Evolutionary conservation across 108 stramenopile genomes (phyloP).

Genomic region (Skeletonema menzelii): DNA sequence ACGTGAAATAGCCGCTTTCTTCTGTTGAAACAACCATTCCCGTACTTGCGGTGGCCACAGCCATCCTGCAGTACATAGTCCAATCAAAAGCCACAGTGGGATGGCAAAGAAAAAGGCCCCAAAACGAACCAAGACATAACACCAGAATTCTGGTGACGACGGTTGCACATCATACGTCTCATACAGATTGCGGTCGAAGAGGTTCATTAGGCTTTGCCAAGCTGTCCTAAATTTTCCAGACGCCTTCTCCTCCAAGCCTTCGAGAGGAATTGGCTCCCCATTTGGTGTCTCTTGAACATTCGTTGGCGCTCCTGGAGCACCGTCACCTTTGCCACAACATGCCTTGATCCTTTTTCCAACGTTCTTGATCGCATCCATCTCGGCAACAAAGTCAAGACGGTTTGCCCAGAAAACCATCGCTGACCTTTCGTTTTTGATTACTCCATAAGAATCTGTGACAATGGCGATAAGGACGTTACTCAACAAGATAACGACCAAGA

Average conservation of each 20-base stretch:
- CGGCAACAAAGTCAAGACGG: slow-evolving; percentile 60
- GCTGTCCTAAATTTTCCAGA: slow-evolving; percentile 20
- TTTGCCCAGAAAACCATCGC: slow-evolving; percentile 67
- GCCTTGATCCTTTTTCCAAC: slow-evolving; percentile 20
- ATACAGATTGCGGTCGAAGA: slow-evolving; percentile 46
- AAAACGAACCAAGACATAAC: slow-evolving; percentile 38
- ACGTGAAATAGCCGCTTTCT: slow-evolving; percentile 58
- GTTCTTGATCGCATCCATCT: slow-evolving; percentile 57
- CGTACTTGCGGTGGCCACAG: slow-evolving; percentile 60
- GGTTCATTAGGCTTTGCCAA: slow-evolving; percentile 47
- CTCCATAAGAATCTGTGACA: slow-evolving; percentile 59
- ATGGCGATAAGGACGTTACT: slow-evolving; percentile 64
- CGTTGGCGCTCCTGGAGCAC: slow-evolving; percentile 26
- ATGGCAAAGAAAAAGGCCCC: slow-evolving; percentile 40
- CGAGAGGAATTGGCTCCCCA: slow-evolving; percentile 24
- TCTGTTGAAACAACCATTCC: slow-evolving; percentile 43
- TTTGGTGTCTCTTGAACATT: slow-evolving; percentile 24
- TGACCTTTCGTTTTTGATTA: slow-evolving; percentile 58
- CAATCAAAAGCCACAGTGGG: slow-evolving; percentile 50
- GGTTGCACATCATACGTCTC: slow-evolving; percentile 36
- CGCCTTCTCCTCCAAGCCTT: slow-evolving; percentile 13
- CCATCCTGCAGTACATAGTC: slow-evolving; percentile 45
- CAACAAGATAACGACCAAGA: slow-evolving; percentile 57
- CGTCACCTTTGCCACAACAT: slow-evolving; percentile 10
- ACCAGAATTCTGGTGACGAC: slow-evolving; percentile 48